Evolutionary conservation across 2,329 filamentous ascomycete genomes (phyloP).

Genomic region (Sporothrix inflata): DNA sequence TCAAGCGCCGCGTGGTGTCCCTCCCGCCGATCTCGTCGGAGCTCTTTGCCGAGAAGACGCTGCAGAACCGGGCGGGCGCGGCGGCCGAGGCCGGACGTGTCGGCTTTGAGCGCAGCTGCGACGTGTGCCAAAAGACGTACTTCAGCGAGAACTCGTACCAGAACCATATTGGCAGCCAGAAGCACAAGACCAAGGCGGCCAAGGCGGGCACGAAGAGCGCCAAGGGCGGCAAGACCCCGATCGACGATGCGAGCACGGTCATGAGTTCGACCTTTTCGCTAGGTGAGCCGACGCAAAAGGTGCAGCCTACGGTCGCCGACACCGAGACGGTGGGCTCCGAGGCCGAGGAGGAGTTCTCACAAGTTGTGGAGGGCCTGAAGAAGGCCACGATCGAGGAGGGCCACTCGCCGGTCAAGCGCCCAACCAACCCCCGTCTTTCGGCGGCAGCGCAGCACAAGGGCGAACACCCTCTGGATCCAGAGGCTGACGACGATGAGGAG

Average conservation of each 20-base stretch:
- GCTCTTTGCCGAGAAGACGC: constrained; percentile 91
- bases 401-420: constrained; percentile 57
- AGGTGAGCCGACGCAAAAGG: constrained; percentile 70
- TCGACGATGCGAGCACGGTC: constrained; percentile 73
- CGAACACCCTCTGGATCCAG: constrained; percentile 44
- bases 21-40: constrained; percentile 90
- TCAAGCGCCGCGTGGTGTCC: constrained; percentile 90
- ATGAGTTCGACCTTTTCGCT: constrained; percentile 91
- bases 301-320: constrained; percentile 47
- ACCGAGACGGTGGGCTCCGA: constrained; percentile 59
- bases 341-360: constrained; percentile 73
- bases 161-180: constrained; percentile 89
- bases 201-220: constrained; percentile 46
- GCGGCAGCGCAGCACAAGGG: constrained; percentile 49
- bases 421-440: constrained; percentile 55
- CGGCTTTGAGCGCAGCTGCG: constrained; percentile 81
- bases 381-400: constrained; percentile 57
- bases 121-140: constrained; percentile 86
- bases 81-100: constrained; percentile 85
- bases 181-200: constrained; percentile 75
- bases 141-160: constrained; percentile 95
- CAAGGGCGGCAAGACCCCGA: constrained; percentile 51
- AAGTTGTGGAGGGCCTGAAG: constrained; percentile 77
- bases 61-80: constrained; percentile 84
- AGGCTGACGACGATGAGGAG: background rate